Base-by-base conservation (phyloP, 2,329 filamentous ascomycete genomes). In the Westerdykella aurantiaca region DNA sequence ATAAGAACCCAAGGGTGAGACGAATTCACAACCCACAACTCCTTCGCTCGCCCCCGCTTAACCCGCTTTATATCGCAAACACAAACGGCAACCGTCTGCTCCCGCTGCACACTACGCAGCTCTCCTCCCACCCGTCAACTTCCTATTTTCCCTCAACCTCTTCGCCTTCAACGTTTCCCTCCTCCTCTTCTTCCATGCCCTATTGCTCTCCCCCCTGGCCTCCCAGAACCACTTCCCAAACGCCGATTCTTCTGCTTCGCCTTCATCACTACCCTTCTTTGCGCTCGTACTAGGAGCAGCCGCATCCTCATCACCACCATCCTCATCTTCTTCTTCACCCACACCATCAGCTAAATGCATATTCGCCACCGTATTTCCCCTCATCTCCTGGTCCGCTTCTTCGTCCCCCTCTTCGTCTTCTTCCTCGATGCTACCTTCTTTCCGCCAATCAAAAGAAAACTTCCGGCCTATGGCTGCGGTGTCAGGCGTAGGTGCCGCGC, bases 401-500 rank as follows among this genome's bases (percentile, higher is more conserved):
- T 60, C 55, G 12, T 40, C 53, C 1, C 66, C 69, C 0, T 73
- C 72, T 0, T 77, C 68, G 10, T 73, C 68, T 7, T 74, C 71
- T 1, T 73, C 70, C 9, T 58, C 34, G 10, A 74, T 71, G 2
- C 69, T 67, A 21, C 65, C 68, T 39, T 52, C 51, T n/a, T 58
- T 60, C 31, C 61, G 53, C 64, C 63, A 68, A 37, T 51, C 69
- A 34, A 76, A 83, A 73, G 50, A 75, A 58, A 84, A 83, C 44
- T 73, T 76, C 22, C 81, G 79, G 34, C 75, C 81, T 2, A 86
- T 82, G 47, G 89, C 82, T 1, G 88, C 88, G 0, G 93, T 97
- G 61, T 98, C 93, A 0, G 93, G 93, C 0, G 93, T 98, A 0
- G 93, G 93, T 2, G 93, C 93, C 5, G 89, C 89, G 62, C 89